These are phyloP conservation scores for Globisporangium perplexum DNA, from an alignment of 352 stramenopile genomes.

Conservation along the genomic window DNA sequence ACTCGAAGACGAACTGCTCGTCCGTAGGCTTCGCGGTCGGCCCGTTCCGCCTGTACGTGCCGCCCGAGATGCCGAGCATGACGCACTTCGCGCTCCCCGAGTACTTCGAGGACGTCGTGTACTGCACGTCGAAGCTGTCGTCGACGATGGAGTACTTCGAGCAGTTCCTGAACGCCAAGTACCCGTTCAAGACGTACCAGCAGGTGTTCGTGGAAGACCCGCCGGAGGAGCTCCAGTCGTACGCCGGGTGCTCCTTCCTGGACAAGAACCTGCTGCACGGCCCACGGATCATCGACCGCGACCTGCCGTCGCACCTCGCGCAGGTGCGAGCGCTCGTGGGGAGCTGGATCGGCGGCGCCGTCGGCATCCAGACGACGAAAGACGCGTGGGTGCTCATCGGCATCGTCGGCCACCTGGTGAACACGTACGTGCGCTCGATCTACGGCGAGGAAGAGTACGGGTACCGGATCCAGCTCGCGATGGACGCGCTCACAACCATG, in stretches of 20 bases:
- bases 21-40: conserved; percentile 78
- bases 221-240: conserved; percentile 64
- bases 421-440: conserved; percentile 73
- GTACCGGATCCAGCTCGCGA: conserved; percentile 80
- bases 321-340: conserved; percentile 75
- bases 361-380: conserved; percentile 82
- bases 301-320: conserved; percentile 73
- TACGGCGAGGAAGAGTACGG: conserved; percentile 83
- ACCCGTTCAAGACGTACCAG: conserved; percentile 85
- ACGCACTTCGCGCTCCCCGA: conserved; percentile 81
- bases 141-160: conserved; percentile 81
- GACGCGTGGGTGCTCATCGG: conserved; percentile 82
- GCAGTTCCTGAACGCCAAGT: conserved; percentile 54
- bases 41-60: conserved; percentile 68
- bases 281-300: conserved; percentile 74
- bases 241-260: conserved; percentile 58
- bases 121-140: conserved; percentile 65
- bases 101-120: conserved; percentile 67
- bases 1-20: conserved; percentile 77
- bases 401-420: conserved; percentile 74
- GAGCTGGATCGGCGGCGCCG: conserved; percentile 73
- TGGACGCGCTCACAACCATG: conserved; percentile 84
- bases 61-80: conserved; percentile 74
- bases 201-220: conserved; percentile 85
- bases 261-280: conserved; percentile 78